Percentiles rank a stretch among this genome's conserved stretches.
Conservation (phyloP, 202 grass and related monocot species). For the Schoenoplectus triqueter region DNA sequence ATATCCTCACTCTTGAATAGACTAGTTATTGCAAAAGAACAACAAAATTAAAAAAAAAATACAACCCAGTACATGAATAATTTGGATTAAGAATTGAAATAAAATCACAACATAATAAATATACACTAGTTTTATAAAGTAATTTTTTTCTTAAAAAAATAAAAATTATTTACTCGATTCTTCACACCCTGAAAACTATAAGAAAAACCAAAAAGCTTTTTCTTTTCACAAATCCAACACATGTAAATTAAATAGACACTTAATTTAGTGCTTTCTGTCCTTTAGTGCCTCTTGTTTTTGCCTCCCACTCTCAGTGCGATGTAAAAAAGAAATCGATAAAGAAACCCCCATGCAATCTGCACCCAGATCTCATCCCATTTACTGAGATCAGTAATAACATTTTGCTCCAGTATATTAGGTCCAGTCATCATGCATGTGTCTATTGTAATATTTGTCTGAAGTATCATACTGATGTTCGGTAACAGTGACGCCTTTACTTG, state of each 20-base stretch:
- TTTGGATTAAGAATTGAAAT: no score
- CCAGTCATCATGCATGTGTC: constrained; percentile 42
- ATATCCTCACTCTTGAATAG: no score
- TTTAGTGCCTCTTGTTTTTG: constrained; percentile 63
- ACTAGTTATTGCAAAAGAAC: no score
- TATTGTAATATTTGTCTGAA: constrained; percentile 49
- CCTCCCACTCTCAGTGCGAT: neutral
- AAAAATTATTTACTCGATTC: neutral
- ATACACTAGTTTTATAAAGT: neutral
- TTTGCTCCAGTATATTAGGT: no score
- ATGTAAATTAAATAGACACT: neutral
- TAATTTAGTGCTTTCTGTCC: neutral
- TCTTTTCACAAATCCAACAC: neutral
- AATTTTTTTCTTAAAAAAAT: neutral
- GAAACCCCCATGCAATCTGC: no score
- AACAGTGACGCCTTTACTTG: constrained; percentile 46
- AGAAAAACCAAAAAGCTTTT: neutral
- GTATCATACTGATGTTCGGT: constrained; percentile 52
- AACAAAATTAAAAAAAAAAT: no score
- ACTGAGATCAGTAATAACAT: no score
- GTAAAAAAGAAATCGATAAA: no score
- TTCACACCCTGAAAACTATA: neutral
- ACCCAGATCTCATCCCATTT: no score
- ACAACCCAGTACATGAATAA: no score
- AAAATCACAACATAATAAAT: no score